phyloP scores from a whole-genome alignment of 352 stramenopile species.

The Pythium diclinum region DNA sequence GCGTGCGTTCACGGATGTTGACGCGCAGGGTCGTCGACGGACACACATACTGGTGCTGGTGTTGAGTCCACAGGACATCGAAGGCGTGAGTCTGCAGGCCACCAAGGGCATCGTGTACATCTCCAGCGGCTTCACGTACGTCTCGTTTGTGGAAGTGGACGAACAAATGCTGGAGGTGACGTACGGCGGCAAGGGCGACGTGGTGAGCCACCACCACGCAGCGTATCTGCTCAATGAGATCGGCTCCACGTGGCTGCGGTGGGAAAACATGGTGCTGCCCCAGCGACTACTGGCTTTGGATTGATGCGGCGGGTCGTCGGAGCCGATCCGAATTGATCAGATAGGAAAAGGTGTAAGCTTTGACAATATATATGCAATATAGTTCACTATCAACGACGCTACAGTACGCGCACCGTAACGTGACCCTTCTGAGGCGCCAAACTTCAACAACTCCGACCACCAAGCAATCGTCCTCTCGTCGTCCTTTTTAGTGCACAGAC shows the following conservation, averaged over 20 bases:
- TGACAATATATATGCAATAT: no score
- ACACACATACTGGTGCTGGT: slow-evolving; percentile 37
- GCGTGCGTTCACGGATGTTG: slow-evolving; percentile 34
- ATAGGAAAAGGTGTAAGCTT: no score
- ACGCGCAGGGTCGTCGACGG: slow-evolving; percentile 28
- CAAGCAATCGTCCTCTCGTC: no score
- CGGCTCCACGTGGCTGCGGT: slow-evolving; percentile 39
- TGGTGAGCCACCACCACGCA: slow-evolving; percentile 36
- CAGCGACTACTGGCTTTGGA: not conserved
- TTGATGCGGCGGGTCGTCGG: no score
- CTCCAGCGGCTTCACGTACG: slow-evolving; percentile 41
- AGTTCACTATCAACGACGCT: no score
- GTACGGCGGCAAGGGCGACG: slow-evolving; percentile 39
- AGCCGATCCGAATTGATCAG: no score
- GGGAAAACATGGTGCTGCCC: slow-evolving; percentile 40
- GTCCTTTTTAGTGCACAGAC: no score
- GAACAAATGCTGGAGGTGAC: slow-evolving; percentile 32
- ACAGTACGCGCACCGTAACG: no score
- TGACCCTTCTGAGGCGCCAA: no score
- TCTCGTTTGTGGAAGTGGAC: slow-evolving; percentile 29
- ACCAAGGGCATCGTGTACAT: slow-evolving; percentile 38
- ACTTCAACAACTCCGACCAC: no score
- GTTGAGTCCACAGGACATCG: slow-evolving; percentile 23
- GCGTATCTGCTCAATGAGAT: slow-evolving; percentile 42
- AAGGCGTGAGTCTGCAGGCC: slow-evolving; percentile 27